phyloP scores from a whole-genome alignment of 2,329 filamentous ascomycete genomes.

The Zasmidium angulare region DNA sequence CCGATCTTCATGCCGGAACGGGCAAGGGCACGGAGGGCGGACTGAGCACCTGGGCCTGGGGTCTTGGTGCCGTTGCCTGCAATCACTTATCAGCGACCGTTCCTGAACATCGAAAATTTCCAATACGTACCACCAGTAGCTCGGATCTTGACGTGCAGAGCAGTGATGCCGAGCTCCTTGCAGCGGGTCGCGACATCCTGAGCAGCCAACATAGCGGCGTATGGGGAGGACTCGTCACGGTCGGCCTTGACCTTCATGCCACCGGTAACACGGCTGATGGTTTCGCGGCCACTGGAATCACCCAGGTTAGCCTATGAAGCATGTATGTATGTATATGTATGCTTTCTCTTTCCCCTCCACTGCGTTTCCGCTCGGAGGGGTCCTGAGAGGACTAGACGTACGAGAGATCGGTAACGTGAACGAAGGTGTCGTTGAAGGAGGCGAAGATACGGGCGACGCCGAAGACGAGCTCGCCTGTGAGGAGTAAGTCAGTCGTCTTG shows the following conservation, averaged over 20 bases:
- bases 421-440: slow-evolving; percentile 65
- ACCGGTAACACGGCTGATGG: slow-evolving; percentile 99
- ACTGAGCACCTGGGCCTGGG: slow-evolving; percentile 97
- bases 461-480: slow-evolving; percentile 88
- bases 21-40: slow-evolving; percentile 95
- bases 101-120: no score
- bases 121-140: slow-evolving; percentile 82
- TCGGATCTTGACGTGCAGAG: slow-evolving; percentile 99
- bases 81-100: neutral
- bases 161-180: slow-evolving; percentile 83
- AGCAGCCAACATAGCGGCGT: slow-evolving; percentile 99
- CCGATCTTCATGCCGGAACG: slow-evolving; percentile 99
- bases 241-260: slow-evolving; percentile 99
- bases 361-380: neutral
- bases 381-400: slow-evolving; percentile 32
- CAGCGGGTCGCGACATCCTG: slow-evolving; percentile 88
- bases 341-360: slow-evolving; percentile 8
- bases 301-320: slow-evolving; percentile 62
- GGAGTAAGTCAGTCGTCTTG: slow-evolving; percentile 23
- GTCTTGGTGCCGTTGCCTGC: slow-evolving; percentile 99
- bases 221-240: slow-evolving; percentile 99
- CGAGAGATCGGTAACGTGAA: slow-evolving; percentile 98
- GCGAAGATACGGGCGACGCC: slow-evolving; percentile 98
- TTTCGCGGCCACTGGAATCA: slow-evolving; percentile 94
- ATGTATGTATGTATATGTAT: slow-evolving; percentile 30